Evolutionary conservation across 352 stramenopile genomes (phyloP), one percentile per base, ranked within the genome.

Genomic region (Phytopythium oedochilum): DNA sequence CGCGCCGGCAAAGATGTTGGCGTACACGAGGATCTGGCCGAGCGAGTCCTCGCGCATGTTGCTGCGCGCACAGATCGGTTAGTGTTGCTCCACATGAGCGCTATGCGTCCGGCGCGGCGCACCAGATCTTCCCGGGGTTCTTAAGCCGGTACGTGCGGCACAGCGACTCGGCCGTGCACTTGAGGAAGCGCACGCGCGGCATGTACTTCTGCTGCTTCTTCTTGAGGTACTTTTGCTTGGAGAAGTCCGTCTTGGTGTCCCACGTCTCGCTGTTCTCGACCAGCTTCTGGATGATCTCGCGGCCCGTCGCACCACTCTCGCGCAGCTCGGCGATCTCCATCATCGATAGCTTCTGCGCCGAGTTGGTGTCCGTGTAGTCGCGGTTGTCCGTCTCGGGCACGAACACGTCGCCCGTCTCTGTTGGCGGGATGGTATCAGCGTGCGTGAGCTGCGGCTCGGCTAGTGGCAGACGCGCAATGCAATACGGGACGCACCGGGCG

Each of bases 141-240:
- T 96, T 96, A 31, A 89, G 49, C 34, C 89, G 87, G 59, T 97
- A 91, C 9, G 90, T 93, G 56, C 83, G 71, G 55, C 90, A 97
- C 2, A 98, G 73, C 36, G 88, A 91, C 53, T 86, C 72, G n/a
- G 85, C 80, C 31, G 90, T 98, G 61, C 92, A 96, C 29, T 87
- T 77, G 48, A 93, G 61, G 60, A 91, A 83, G 23, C 81, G 78
- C 59, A 94, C 84, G 48, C 84, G 84, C 2, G 84, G 84, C 80
- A 94, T 94, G 70, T 94, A 94, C 68, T 96, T 97, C 59, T 94
- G 75, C 70, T 98, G 91, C 73, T 99, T 99, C 60, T 96, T 94
- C 57, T 92, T 93, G 44, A 98, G 85, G 70, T 98, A 99, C 59
- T 99, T 99, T 59, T 97, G 91, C 72, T 98, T 97, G 53, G 88